Evolutionary conservation across 306 rosid species (phyloP), one percentile per base, ranked within the genome.

Genomic region (Ormosia emarginata): DNA sequence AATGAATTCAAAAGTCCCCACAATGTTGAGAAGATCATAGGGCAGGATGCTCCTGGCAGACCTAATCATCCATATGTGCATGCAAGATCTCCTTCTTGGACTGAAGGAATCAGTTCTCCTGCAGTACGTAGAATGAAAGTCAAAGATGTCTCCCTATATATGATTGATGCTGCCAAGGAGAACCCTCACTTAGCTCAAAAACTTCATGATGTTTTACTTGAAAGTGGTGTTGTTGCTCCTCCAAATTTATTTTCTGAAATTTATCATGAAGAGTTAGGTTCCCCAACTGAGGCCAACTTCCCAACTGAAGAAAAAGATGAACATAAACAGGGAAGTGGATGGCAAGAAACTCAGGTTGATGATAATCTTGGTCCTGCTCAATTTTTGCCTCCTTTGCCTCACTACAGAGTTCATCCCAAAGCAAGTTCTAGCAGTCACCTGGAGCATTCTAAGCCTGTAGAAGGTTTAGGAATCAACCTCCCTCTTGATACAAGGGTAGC

Each of bases 131-230:
- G 87, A 84, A 93, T 79, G 97, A 89, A 92, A 85, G 96, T 92
- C 75, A 93, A 92, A 64, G 97, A 93, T 53, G 92, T 95, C 84
- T 95, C 99, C n/a, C 90, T 90, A 82, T 95, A 93, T 86, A 91
- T 95, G 99, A 95, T 95, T 49, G 96, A 93, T 75, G 98, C 99
- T 75, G 97, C 99, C 74, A 93, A 89, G 82, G 99, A 95, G 81
- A 95, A 95, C 82, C 99, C 99, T 79, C 85, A 89, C 80, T 77
- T 95, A 68, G 99, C 94, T 61, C 98, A 92, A 77, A 95, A 93
- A 83, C 94, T 95, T 87, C 97, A 90, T 56, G 94, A 95, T 43
- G 99, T 93, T 82, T 82, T 95, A 80, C 99, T 85, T 12, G 98
- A 95, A 88, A 95, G 98, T 55, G 99, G 99, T 49, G 97, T 95